Evolutionary conservation across 2,329 filamentous ascomycete genomes (phyloP), one percentile per base, ranked within the genome.

Genomic region (Hymenoscyphus salicellus): DNA sequence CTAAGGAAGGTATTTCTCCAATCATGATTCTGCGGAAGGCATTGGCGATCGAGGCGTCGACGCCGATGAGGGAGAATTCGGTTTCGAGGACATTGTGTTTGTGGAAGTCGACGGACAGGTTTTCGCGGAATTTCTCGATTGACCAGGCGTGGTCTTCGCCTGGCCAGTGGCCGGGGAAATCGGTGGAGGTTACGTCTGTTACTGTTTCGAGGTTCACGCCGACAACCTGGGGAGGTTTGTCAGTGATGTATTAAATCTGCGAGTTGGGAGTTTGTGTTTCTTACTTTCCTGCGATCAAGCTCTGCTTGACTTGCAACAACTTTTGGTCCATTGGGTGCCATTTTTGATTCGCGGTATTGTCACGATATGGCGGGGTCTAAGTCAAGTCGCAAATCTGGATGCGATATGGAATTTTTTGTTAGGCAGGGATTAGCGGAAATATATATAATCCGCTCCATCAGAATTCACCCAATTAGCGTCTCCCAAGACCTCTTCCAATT

Each of bases 11-110:
- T 61, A 99, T 91, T 81, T 99, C 96, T 71, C 94, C 86, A 77
- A 99, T 90, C 73, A 98, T 85, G 73, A 98, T 98, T 73, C 95
- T 92, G 66, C 95, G 93, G 82, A 98, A 97, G 75, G 96, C 95
- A 77, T 99, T 99, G 75, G 95, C 92, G 76, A 99, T 88, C 62
- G 92, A 89, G 74, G 95, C 93, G 77, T 99, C 95, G 72, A 97
- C 81, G 71, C 94, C 93, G 72, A 97, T 85, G 69, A 99, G 87
- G 38, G 93, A 97, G 82, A 99, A 99, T 63, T 89, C 89, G 55
- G 92, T 83, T 73, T 97, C 88, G 75, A 87, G 85, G 65, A 84
- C 84, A 58, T 90, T 84, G 77, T 96, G 95, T 71, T 91, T 84
- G 84, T 98, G 92, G 77, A 97, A 96, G 70, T 90, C 78, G 75